A percentile compares a stretch with the other conserved stretches of the same genome.
These are phyloP conservation scores for Phytophthora fragariae DNA, from an alignment of 352 stramenopile genomes.

Conservation along the genomic window DNA sequence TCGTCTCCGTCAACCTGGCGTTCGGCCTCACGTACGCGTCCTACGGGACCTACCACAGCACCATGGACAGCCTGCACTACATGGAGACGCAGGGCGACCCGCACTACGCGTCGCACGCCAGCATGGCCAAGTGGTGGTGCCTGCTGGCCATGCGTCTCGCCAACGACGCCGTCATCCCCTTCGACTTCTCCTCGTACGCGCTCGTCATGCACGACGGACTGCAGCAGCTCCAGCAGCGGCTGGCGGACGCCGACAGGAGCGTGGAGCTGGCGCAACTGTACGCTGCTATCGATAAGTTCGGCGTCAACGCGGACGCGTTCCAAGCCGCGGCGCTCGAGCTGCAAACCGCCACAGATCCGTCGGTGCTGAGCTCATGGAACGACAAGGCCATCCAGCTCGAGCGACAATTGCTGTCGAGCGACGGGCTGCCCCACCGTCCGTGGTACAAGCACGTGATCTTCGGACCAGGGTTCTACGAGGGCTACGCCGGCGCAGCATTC, in stretches of 20 bases:
- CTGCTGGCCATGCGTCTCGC: slow-evolving; percentile 60
- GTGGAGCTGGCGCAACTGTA: slow-evolving; percentile 18
- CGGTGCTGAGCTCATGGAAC: not conserved
- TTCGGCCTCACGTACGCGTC: slow-evolving; percentile 44
- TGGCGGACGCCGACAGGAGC: not conserved
- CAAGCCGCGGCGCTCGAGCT: slow-evolving; percentile 17
- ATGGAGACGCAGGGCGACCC: slow-evolving; percentile 66
- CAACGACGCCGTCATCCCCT: slow-evolving; percentile 49
- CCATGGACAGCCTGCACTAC: slow-evolving; percentile 86
- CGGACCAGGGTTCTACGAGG: slow-evolving; percentile 27
- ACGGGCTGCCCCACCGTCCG: slow-evolving; percentile 37
- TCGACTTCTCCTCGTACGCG: slow-evolving; percentile 58
- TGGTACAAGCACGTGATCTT: slow-evolving; percentile 52
- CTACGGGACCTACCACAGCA: slow-evolving; percentile 86
- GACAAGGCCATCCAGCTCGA: slow-evolving; percentile 26
- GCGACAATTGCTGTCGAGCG: slow-evolving; percentile 47
- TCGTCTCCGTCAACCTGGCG: slow-evolving; percentile 76
- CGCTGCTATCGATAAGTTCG: slow-evolving; percentile 43
- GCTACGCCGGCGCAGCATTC: slow-evolving; percentile 42
- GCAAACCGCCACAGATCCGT: not conserved
- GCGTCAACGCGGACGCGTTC: slow-evolving; percentile 38
- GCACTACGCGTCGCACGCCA: slow-evolving; percentile 55
- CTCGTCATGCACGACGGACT: slow-evolving; percentile 51
- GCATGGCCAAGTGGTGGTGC: slow-evolving; percentile 62
- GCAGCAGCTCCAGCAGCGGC: slow-evolving; percentile 28